Conservation (phyloP, 192 early-diverging fungal species). For the Diversispora epigaea region DNA sequence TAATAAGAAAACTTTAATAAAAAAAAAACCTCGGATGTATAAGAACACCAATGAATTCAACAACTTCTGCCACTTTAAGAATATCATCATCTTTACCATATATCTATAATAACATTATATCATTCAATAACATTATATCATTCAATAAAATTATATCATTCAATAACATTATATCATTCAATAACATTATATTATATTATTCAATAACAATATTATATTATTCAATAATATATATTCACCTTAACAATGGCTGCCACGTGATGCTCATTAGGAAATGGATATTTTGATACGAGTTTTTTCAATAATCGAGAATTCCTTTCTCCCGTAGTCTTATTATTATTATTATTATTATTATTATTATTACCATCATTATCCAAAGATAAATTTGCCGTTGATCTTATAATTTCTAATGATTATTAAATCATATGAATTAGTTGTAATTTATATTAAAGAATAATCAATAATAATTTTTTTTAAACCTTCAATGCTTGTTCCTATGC, state of each 20-base stretch:
- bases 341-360: neutral
- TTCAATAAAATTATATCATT: neutral
- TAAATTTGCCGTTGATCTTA: neutral
- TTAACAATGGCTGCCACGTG: constrained; percentile 68
- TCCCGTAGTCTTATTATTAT: too few relatives aligned
- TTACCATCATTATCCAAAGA: neutral
- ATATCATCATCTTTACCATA: constrained; percentile 44
- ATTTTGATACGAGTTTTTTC: constrained; percentile 47
- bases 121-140: neutral
- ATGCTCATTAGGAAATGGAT: constrained; percentile 54
- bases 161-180: too few relatives aligned
- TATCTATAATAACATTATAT: neutral
- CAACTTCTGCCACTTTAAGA: constrained; percentile 55
- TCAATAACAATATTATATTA: neutral
- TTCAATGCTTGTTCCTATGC: neutral
- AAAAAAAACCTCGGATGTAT: constrained; percentile 32
- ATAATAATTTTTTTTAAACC: neutral
- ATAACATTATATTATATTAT: neutral
- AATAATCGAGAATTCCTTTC: too few relatives aligned
- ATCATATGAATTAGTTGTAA: neutral
- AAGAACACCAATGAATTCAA: constrained; percentile 69
- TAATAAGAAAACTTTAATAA: too few relatives aligned
- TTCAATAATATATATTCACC: constrained; percentile 8
- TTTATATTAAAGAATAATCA: neutral
- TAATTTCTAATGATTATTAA: neutral